These are phyloP conservation scores for Hyphopichia fennica DNA, from an alignment of 1,139 yeast genomes.

Conservation along the genomic window DNA sequence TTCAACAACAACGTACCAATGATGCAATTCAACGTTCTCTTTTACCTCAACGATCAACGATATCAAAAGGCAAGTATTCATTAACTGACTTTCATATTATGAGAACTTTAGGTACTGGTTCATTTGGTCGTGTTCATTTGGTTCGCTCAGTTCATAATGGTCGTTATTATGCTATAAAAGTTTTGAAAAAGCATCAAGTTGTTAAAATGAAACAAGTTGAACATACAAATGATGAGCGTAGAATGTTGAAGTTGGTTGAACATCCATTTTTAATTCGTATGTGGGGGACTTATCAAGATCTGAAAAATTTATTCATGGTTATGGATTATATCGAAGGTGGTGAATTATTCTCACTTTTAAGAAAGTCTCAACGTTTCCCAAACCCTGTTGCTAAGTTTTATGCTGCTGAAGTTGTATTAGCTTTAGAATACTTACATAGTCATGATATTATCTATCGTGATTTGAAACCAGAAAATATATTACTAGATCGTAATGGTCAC, in stretches of 20 bases:
- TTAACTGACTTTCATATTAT: constrained; percentile 52
- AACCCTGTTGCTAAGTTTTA: constrained; percentile 64
- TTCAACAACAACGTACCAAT: constrained; percentile 15
- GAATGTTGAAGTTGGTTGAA: constrained; percentile 55
- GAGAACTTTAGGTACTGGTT: constrained; percentile 61
- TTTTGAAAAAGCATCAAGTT: constrained; percentile 56
- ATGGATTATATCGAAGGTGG: constrained; percentile 70
- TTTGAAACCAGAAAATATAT: constrained; percentile 60
- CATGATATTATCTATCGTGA: constrained; percentile 61
- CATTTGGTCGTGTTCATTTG: constrained; percentile 62
- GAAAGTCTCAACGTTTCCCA: constrained; percentile 61
- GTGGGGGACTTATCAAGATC: constrained; percentile 68
- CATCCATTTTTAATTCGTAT: constrained; percentile 61
- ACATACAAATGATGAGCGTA: constrained; percentile 62
- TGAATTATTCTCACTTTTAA: constrained; percentile 53
- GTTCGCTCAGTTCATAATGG: constrained; percentile 61
- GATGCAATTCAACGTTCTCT: constrained; percentile 33
- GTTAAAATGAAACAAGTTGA: constrained; percentile 64
- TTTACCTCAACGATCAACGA: constrained; percentile 34
- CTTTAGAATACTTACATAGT: constrained; percentile 57
- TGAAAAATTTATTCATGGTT: constrained; percentile 55
- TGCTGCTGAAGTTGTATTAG: constrained; percentile 61
- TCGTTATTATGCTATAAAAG: constrained; percentile 60
- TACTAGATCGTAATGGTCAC: constrained; percentile 59
- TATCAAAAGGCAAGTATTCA: constrained; percentile 57